Base-by-base conservation (phyloP, 176 grass and related monocot genomes). In the Saccharum officinarum region DNA sequence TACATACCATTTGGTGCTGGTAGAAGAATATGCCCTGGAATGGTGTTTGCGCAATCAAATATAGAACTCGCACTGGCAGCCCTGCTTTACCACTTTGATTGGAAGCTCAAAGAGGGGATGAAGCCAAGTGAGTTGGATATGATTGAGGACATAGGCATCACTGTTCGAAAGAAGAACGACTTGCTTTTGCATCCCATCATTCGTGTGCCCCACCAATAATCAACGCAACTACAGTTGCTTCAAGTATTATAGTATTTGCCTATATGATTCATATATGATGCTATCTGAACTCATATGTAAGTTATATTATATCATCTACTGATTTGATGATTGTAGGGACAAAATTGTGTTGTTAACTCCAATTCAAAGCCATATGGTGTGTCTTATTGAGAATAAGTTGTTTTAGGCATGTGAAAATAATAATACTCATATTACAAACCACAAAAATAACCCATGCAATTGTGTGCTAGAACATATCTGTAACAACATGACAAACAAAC, bases 71-170 rank as follows among this genome's bases (percentile, higher is more conserved):
- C 26, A 0, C 44, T 89, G 0, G 87, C 87, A 0, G 3, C 60
- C 8, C 60, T 89, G 6, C 67, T 89, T 1, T 81, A 74, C 38
- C 87, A 80, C 46, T 89, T 89, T 0, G 69, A 85, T 0, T 89
- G 82, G 87, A 20, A 54, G 42, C 60, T 89, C 4, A 13, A 62
- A 0, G 25, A 4, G 0, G 82, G 82, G 2, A 1, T 69, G 57
- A 4, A 34, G 13, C 57, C 75, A 1, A 18, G 28, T 8, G 82
- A 85, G 12, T 0, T 89, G 5, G 76, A 89, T 22, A 89, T 85
- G 87, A 3, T 69, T 7, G 82, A 81, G 61, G 69, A 50, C 16
- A 45, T 67, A 18, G 82, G 82, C 30, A 7, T 84, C 67, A 80
- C 75, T 4, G n/a, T 89, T 1, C 0, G 59, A 0, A 80, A 38